A percentile compares a stretch with the other conserved stretches of the same genome.
phyloP scores from a whole-genome alignment of 345 rosid genomes.

The Populus pruinosa region DNA sequence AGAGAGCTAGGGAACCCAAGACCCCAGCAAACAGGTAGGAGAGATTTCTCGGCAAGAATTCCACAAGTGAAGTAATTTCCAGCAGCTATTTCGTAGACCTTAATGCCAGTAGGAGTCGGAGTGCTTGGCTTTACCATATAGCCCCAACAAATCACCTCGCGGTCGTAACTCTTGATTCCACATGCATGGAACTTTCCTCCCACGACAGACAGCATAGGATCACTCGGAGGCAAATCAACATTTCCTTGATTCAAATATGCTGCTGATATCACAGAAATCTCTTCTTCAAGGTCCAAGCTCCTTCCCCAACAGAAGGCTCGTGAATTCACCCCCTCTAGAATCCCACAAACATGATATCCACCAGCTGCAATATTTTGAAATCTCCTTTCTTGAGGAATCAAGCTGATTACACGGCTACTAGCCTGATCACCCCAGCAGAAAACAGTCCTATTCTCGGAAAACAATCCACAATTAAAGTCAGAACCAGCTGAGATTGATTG shows the following conservation, averaged over 20 bases:
- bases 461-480: slow-evolving; percentile 84
- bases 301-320: slow-evolving; percentile 86
- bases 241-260: slow-evolving; percentile 42
- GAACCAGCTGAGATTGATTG: slow-evolving; percentile 88
- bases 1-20: slow-evolving; percentile 80
- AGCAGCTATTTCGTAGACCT: slow-evolving; percentile 68
- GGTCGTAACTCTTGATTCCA: slow-evolving; percentile 77
- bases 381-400: slow-evolving; percentile 61
- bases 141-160: slow-evolving; percentile 82
- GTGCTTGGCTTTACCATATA: slow-evolving; percentile 65
- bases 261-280: slow-evolving; percentile 42
- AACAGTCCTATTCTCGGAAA: slow-evolving; percentile 59
- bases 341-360: slow-evolving; percentile 96
- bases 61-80: slow-evolving; percentile 96
- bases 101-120: slow-evolving; percentile 50
- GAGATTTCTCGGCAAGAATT: slow-evolving; percentile 55
- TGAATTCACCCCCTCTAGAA: slow-evolving; percentile 52
- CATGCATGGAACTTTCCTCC: slow-evolving; percentile 97
- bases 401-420: slow-evolving; percentile 72
- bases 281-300: slow-evolving; percentile 77
- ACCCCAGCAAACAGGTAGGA: slow-evolving; percentile 91
- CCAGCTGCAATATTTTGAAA: slow-evolving; percentile 89
- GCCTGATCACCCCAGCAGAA: slow-evolving; percentile 97
- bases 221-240: slow-evolving; percentile 73
- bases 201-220: slow-evolving; percentile 61